Evolutionary conservation across 495 filamentous ascomycete species (phyloP).

Genomic region (Amorphotheca resinae): DNA sequence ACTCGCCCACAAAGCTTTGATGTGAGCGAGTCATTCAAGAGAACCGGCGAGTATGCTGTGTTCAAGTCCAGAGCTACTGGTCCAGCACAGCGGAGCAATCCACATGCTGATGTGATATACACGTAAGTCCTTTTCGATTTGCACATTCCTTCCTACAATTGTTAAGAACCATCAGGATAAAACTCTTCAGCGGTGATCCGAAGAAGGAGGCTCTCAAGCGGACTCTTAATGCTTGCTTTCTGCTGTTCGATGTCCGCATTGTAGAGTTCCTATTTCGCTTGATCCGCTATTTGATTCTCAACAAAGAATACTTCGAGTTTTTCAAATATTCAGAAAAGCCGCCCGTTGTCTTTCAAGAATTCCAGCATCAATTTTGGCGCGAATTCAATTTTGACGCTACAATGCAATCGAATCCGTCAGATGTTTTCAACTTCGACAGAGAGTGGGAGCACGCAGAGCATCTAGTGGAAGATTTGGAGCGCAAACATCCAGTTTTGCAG

Average conservation of each 20-base stretch:
- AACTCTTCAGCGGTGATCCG: background rate
- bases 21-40: background rate
- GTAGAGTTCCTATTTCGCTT: conserved; percentile 8
- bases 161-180: background rate
- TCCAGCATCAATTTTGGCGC: conserved; percentile 5
- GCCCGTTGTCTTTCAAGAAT: background rate
- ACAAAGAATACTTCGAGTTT: background rate
- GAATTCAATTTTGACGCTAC: conserved; percentile 3
- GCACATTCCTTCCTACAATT: background rate
- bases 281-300: conserved; percentile 1
- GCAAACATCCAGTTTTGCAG: background rate
- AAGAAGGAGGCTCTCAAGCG: conserved; percentile 4
- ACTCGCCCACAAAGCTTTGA: background rate
- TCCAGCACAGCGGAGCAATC: background rate
- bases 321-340: background rate
- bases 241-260: background rate
- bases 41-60: conserved; percentile 10
- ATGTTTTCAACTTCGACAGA: background rate
- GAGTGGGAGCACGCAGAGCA: background rate
- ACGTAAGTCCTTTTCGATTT: background rate
- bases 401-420: background rate
- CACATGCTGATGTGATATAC: conserved; percentile 4
- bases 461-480: background rate
- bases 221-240: conserved; percentile 5
- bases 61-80: conserved; percentile 8